These are phyloP conservation scores for Trichoderma lentiforme DNA, from an alignment of 2,329 filamentous ascomycete genomes.

Conservation along the genomic window DNA sequence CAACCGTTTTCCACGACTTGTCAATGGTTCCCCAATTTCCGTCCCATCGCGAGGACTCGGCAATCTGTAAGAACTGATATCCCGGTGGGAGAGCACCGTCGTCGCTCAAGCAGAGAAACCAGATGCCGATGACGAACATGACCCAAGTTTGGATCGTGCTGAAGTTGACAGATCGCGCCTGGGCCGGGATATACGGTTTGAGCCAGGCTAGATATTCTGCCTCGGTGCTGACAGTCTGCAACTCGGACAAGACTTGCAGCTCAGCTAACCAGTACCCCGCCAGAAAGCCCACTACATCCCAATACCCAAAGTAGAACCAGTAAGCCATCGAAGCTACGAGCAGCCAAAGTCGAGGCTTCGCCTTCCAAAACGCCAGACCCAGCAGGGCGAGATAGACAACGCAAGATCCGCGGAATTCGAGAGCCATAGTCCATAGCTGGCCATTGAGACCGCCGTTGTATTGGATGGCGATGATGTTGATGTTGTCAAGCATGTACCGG, in stretches of 20 bases:
- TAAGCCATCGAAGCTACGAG: constrained; percentile 6
- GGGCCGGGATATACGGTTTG: constrained; percentile 10
- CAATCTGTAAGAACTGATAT: constrained; percentile 11
- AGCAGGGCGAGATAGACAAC: not conserved
- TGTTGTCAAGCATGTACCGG: constrained; percentile 13
- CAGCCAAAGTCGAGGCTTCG: constrained; percentile 1
- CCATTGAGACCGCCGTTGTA: constrained; percentile 5
- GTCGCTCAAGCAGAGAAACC: constrained; percentile 10
- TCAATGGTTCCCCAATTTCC: not conserved
- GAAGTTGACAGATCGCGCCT: not conserved
- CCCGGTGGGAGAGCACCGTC: constrained; percentile 11
- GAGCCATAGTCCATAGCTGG: constrained; percentile 15
- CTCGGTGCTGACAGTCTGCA: not conserved
- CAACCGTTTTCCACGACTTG: constrained; percentile 14
- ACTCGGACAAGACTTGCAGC: constrained; percentile 1
- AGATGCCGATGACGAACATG: not conserved
- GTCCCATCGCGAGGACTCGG: constrained; percentile 9
- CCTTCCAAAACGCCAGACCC: constrained; percentile 1
- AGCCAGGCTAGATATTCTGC: not conserved
- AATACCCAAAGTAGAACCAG: constrained; percentile 13
- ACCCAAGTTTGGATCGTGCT: not conserved
- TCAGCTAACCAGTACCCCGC: constrained; percentile 13
- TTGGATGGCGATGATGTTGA: constrained; percentile 13
- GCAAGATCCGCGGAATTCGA: constrained; percentile 10
- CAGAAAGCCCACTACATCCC: constrained; percentile 10